Evolutionary conservation across 2,329 filamentous ascomycete species (phyloP), one percentile per base, ranked within the genome.

Genomic region (Phoma sp.): DNA sequence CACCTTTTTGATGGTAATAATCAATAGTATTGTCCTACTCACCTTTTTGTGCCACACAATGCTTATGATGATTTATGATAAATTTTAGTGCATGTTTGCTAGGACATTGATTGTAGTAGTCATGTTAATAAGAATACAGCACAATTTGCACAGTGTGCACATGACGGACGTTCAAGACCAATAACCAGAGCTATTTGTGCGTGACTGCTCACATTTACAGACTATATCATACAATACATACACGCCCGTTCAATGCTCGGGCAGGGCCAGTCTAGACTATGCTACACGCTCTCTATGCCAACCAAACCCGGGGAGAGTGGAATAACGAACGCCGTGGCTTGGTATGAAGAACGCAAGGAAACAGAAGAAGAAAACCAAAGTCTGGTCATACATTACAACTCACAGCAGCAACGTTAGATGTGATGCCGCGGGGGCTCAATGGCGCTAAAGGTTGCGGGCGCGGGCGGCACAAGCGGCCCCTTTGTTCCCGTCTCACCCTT

Each of bases 391-490:
- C 30, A 15, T 5, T 33, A 7, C 30, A 17, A 6, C n/a, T 5
- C n/a, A 5, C 14, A 17, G 5, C 34, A 37, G 10, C 4, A 2
- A 14, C 25, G 2, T 20, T 45, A 51, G 15, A 56, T 21, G 17
- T 56, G 52, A 38, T 56, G 52, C 33, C 52, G 37, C 11, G 34
- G 21, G 1, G 4, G 5, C 36, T 64, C 61, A 5, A 64, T 9
- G 1, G 60, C 59, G 33, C 60, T 60, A 43, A 67, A 66, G 7
- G 58, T 59, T 1, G 68, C 66, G 3, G 69, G 68, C 10, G 59
- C 51, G 2, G 72, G 71, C 17, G 72, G 72, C 1, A 74, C 68
- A 2, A 75, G 42, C 1, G 72, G 72, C 0, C 70, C 71, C 56
- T 75, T 74, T 7, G 68, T 65, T 1, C 71, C 71, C 9, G 65